phyloP scores from a whole-genome alignment of 2,329 filamentous ascomycete species.

The Hymenoscyphus repandus region DNA sequence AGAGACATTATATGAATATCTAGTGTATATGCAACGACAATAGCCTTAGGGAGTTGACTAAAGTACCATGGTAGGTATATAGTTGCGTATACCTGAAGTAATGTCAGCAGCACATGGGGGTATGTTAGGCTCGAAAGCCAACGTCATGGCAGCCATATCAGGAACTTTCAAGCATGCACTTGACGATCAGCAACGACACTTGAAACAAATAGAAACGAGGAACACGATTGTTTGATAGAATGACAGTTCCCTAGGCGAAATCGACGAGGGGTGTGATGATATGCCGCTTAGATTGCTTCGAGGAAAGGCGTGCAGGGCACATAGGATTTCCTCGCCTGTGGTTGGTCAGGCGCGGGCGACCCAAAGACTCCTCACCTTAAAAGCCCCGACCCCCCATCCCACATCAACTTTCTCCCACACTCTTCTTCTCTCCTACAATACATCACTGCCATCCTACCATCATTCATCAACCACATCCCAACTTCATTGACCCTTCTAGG shows the following conservation, averaged over 20 bases:
- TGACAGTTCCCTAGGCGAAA: background rate
- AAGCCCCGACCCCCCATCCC: slow-evolving; percentile 24
- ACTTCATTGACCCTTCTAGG: slow-evolving; percentile 19
- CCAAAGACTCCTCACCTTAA: slow-evolving; percentile 21
- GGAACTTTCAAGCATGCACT: no score
- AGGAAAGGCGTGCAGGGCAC: slow-evolving; percentile 12
- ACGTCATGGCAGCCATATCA: no score
- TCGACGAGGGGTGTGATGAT: slow-evolving; percentile 9
- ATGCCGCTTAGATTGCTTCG: slow-evolving; percentile 17
- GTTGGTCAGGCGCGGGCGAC: slow-evolving; percentile 14
- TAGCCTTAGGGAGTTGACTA: background rate
- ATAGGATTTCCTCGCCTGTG: slow-evolving; percentile 7
- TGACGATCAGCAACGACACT: no score
- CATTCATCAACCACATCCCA: slow-evolving; percentile 23
- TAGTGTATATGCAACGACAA: background rate
- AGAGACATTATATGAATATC: background rate
- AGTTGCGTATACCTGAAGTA: background rate
- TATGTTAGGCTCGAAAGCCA: no score
- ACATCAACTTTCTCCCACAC: slow-evolving; percentile 27
- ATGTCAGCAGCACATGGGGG: background rate
- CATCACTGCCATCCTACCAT: slow-evolving; percentile 14
- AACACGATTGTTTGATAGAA: background rate
- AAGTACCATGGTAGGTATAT: background rate
- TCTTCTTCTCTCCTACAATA: slow-evolving; percentile 15
- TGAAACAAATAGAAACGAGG: background rate